A percentile compares a stretch with the other conserved stretches of the same genome.
Conservation (phyloP, 2,329 filamentous ascomycete genomes). For the Chrysoporthe deuterocubensis region DNA sequence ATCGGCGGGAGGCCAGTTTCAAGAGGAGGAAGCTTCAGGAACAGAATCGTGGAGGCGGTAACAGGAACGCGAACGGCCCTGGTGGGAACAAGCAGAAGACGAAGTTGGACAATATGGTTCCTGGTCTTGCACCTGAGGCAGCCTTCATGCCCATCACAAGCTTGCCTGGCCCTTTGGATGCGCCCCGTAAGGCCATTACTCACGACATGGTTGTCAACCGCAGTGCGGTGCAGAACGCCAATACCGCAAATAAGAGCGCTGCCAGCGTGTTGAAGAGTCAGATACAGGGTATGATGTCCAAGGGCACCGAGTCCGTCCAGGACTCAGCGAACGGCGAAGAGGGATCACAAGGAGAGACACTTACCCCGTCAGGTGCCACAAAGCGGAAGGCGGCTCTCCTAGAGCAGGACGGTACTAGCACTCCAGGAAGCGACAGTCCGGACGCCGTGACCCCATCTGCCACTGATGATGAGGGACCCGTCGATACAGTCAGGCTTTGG, state of each 20-base stretch:
- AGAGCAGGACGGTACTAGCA: slow-evolving; percentile 63
- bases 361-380: slow-evolving; percentile 57
- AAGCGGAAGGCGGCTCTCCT: slow-evolving; percentile 80
- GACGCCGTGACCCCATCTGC: slow-evolving; percentile 51
- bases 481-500: slow-evolving; percentile 89
- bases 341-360: slow-evolving; percentile 37
- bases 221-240: slow-evolving; percentile 67
- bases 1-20: slow-evolving; percentile 77
- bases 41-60: slow-evolving; percentile 42
- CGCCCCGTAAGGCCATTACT: slow-evolving; percentile 62
- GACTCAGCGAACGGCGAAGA: slow-evolving; percentile 26
- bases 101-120: slow-evolving; percentile 31
- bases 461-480: slow-evolving; percentile 63
- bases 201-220: slow-evolving; percentile 89
- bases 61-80: slow-evolving; percentile 40
- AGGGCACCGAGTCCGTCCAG: slow-evolving; percentile 25
- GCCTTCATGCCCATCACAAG: slow-evolving; percentile 47
- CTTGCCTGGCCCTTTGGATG: slow-evolving; percentile 53
- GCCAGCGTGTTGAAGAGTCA: slow-evolving; percentile 85
- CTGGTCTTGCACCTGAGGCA: slow-evolving; percentile 29
- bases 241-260: slow-evolving; percentile 89
- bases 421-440: slow-evolving; percentile 57
- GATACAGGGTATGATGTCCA: slow-evolving; percentile 57
- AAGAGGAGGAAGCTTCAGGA: slow-evolving; percentile 79
- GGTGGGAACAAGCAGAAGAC: slow-evolving; percentile 28